These are phyloP conservation scores for Graphilbum fragrans DNA, from an alignment of 2,329 filamentous ascomycete species.

Conservation along the genomic window DNA sequence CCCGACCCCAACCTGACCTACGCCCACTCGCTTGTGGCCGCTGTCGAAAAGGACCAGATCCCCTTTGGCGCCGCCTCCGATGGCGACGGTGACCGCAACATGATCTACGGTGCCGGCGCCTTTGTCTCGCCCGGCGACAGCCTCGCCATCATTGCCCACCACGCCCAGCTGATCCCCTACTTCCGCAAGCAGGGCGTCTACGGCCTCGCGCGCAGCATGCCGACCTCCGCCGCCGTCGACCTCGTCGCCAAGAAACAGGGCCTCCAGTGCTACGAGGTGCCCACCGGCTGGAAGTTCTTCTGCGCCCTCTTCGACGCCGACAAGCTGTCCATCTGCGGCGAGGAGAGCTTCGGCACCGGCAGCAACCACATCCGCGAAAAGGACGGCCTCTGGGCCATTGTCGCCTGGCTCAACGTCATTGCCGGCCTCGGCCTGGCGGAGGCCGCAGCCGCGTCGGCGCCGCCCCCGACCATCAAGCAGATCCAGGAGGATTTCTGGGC, in stretches of 20 bases:
- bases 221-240: conserved; percentile 89
- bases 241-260: conserved; percentile 92
- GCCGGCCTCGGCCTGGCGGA: conserved; percentile 66
- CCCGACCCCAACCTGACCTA: conserved; percentile 97
- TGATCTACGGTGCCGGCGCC: conserved; percentile 96
- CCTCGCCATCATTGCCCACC: conserved; percentile 94
- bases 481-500: conserved; percentile 98
- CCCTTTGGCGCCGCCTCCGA: conserved; percentile 96
- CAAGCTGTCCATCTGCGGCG: conserved; percentile 96
- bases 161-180: conserved; percentile 92
- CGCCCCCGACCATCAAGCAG: conserved; percentile 71
- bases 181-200: conserved; percentile 97
- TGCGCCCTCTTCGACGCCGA: conserved; percentile 88
- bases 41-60: conserved; percentile 80
- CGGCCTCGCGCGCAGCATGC: conserved; percentile 93
- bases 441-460: conserved; percentile 63
- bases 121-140: conserved; percentile 98
- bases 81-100: conserved; percentile 97
- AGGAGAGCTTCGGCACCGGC: conserved; percentile 96
- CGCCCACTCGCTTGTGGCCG: conserved; percentile 85
- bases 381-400: conserved; percentile 93
- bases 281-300: conserved; percentile 99
- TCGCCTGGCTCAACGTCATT: conserved; percentile 98
- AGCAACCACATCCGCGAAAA: conserved; percentile 99
- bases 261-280: conserved; percentile 87